Percentiles rank a stretch among this genome's conserved stretches.
These are phyloP conservation scores for Baeospora myosura DNA, from an alignment of 1,284 basidiomycete species.

Conservation along the genomic window DNA sequence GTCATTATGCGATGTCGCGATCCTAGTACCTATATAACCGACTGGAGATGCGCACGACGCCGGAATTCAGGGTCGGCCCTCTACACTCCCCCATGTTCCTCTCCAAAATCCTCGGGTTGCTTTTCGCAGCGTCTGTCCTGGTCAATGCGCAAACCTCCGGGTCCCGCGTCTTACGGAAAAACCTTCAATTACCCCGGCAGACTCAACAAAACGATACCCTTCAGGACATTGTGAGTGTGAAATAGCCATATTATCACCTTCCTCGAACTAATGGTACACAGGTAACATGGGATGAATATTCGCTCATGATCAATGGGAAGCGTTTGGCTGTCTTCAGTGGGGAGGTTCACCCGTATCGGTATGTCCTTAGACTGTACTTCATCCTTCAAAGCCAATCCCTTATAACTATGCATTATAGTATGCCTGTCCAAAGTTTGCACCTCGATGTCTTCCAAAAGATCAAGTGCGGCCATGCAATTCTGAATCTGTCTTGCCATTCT, in stretches of 20 bases:
- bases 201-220: too few relatives aligned
- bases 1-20: too few relatives aligned
- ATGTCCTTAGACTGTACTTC: slow-evolving; percentile 4
- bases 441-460: slow-evolving; percentile 39
- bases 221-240: slow-evolving; percentile 11
- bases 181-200: too few relatives aligned
- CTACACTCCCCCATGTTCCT: too few relatives aligned
- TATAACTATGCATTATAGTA: slow-evolving; percentile 15
- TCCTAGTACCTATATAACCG: too few relatives aligned
- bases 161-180: too few relatives aligned
- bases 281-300: slow-evolving; percentile 43
- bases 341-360: slow-evolving; percentile 43
- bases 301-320: slow-evolving; percentile 37
- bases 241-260: not conserved
- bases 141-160: too few relatives aligned
- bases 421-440: slow-evolving; percentile 35
- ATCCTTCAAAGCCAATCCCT: not conserved
- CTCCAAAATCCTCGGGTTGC: too few relatives aligned
- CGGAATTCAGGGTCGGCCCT: too few relatives aligned
- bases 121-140: too few relatives aligned
- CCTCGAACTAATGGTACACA: slow-evolving; percentile 6
- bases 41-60: too few relatives aligned
- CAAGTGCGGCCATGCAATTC: slow-evolving; percentile 20
- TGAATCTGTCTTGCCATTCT: not conserved
- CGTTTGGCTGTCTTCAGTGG: slow-evolving; percentile 40